Conservation (phyloP, 2,329 filamentous ascomycete species). For the Botrytis cinerea region DNA sequence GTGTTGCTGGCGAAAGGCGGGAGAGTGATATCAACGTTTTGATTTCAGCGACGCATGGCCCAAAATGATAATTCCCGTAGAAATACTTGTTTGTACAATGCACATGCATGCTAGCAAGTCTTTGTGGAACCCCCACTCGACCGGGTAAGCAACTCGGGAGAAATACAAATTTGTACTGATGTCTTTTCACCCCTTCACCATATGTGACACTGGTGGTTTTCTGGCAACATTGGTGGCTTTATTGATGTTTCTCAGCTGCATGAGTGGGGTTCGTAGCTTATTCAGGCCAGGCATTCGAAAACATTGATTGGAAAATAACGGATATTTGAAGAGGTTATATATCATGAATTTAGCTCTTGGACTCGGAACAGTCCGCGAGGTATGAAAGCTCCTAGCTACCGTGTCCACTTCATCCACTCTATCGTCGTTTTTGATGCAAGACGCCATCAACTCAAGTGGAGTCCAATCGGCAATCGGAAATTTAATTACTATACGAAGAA, state of each 20-base stretch:
- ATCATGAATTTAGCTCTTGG: neutral
- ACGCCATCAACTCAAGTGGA: neutral
- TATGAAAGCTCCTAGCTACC: neutral
- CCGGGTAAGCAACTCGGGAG: neutral
- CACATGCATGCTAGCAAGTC: neutral
- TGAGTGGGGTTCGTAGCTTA: neutral
- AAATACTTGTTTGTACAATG: neutral
- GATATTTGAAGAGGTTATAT: neutral
- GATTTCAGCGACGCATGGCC: slow-evolving; percentile 4
- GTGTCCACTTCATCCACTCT: neutral
- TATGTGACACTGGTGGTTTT: neutral
- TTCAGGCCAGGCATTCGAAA: neutral
- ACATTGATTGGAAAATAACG: neutral
- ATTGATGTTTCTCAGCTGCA: neutral
- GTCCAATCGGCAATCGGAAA: neutral
- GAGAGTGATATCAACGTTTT: neutral
- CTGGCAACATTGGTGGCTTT: neutral
- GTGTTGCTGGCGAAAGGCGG: too few species aligned
- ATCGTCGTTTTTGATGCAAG: neutral
- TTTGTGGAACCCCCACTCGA: slow-evolving; percentile 4
- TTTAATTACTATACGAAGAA: slow-evolving; percentile 1
- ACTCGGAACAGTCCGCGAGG: slow-evolving; percentile 6
- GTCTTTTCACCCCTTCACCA: slow-evolving; percentile 5
- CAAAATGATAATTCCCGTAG: neutral
- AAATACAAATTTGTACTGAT: slow-evolving; percentile 13